Percentiles rank a stretch among this genome's conserved stretches.
phyloP scores from a whole-genome alignment of 208 protist species.

The Phytomonas francai region DNA sequence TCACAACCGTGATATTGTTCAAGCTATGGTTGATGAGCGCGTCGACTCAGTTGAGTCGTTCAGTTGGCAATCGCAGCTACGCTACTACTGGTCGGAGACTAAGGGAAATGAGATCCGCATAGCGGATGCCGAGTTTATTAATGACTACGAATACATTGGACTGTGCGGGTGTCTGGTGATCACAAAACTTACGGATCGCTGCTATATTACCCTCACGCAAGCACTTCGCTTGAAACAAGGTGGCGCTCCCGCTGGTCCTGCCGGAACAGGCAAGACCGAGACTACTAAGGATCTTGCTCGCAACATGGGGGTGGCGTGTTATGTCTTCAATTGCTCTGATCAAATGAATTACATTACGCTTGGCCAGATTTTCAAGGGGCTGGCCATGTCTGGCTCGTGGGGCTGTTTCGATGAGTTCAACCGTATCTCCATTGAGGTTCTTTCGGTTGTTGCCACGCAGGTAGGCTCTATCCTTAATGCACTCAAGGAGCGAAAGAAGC shows the following conservation, averaged over 20 bases:
- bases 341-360: conserved; percentile 98
- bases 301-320: conserved; percentile 92
- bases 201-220: conserved; percentile 98
- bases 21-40: conserved; percentile 92
- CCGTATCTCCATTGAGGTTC: conserved; percentile 93
- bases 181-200: conserved; percentile 97
- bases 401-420: conserved; percentile 98
- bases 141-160: conserved; percentile 98
- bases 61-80: conserved; percentile 97
- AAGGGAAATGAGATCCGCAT: conserved; percentile 94
- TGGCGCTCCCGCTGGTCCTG: conserved; percentile 89
- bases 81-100: conserved; percentile 94
- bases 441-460: conserved; percentile 98
- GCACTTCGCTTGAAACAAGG: conserved; percentile 88
- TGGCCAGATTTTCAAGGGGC: conserved; percentile 96
- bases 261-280: conserved; percentile 93
- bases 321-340: conserved; percentile 97
- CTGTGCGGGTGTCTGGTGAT: conserved; percentile 97
- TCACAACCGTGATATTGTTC: conserved; percentile 93
- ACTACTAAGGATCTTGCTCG: conserved; percentile 94
- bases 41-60: conserved; percentile 91
- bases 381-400: conserved; percentile 94
- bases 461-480: conserved; percentile 97
- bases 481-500: conserved; percentile 92
- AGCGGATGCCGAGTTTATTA: conserved; percentile 95